phyloP scores from a whole-genome alignment of 805 yeast genomes.

The Candida maltosa region DNA sequence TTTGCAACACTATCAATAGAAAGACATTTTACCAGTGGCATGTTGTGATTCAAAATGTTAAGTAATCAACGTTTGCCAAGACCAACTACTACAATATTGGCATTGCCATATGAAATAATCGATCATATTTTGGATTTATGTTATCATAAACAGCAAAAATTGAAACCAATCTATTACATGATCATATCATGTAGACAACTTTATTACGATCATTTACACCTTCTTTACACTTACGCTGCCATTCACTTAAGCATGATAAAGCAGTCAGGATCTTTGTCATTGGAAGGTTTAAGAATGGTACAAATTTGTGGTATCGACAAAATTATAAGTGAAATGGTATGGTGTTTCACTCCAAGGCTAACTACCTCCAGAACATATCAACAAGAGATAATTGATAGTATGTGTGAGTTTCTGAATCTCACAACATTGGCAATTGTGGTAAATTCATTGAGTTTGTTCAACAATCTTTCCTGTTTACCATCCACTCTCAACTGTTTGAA shows the following conservation, averaged over 20 bases:
- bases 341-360: constrained; percentile 1
- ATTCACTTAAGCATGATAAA: no score
- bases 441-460: constrained; percentile 1
- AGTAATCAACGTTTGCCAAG: no score
- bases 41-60: no score
- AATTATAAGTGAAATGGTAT: not conserved
- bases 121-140: not conserved
- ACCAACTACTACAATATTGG: not conserved
- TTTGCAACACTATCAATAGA: no score
- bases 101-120: constrained; percentile 2
- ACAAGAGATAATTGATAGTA: not conserved
- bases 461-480: not conserved
- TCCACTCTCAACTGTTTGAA: not conserved
- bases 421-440: not conserved
- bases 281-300: not conserved
- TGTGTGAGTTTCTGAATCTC: not conserved
- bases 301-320: not conserved
- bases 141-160: not conserved
- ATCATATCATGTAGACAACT: constrained; percentile 2
- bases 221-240: constrained; percentile 5
- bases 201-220: not conserved
- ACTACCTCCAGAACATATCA: not conserved
- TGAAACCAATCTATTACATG: constrained; percentile 1
- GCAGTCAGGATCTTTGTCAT: constrained; percentile 1
- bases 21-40: no score